Evolutionary conservation across 768 basidiomycete species (phyloP).

Genomic region (Tylopilus sp.): DNA sequence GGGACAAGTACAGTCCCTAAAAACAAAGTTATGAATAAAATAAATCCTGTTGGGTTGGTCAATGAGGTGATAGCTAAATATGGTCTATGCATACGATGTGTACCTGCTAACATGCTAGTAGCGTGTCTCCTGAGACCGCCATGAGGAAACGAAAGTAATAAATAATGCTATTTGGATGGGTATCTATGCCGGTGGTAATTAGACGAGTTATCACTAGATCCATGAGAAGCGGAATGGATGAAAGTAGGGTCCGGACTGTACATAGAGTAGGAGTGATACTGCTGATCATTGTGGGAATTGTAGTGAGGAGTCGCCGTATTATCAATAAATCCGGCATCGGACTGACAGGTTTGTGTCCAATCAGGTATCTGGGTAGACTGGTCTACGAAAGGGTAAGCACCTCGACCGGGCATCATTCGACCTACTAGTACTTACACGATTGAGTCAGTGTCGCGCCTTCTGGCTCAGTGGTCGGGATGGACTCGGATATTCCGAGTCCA

Average conservation of each 20-base stretch:
- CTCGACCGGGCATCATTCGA: neutral
- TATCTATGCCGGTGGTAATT: neutral
- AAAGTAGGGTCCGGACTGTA: neutral
- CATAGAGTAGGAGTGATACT: neutral
- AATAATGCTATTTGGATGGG: neutral
- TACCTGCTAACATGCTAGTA: too few relatives aligned
- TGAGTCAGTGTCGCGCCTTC: neutral
- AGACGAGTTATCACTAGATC: neutral
- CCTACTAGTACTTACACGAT: conserved; percentile 1
- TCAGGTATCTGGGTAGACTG: neutral
- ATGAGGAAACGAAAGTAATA: too few relatives aligned
- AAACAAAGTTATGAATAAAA: too few relatives aligned
- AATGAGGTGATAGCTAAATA: too few relatives aligned
- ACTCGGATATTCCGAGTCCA: too few relatives aligned
- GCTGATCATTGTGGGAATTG: conserved; percentile 1
- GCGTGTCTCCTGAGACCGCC: too few relatives aligned
- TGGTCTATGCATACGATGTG: too few relatives aligned
- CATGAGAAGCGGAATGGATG: neutral
- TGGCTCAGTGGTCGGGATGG: neutral
- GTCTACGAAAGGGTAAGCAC: neutral
- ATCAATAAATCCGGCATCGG: neutral
- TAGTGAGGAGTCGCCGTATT: neutral
- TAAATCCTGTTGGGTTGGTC: too few relatives aligned
- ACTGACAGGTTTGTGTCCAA: neutral
- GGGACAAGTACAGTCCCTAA: too few relatives aligned